Base-by-base conservation (phyloP, 2,329 filamentous ascomycete genomes). In the Pseudocercospora macadamiae region DNA sequence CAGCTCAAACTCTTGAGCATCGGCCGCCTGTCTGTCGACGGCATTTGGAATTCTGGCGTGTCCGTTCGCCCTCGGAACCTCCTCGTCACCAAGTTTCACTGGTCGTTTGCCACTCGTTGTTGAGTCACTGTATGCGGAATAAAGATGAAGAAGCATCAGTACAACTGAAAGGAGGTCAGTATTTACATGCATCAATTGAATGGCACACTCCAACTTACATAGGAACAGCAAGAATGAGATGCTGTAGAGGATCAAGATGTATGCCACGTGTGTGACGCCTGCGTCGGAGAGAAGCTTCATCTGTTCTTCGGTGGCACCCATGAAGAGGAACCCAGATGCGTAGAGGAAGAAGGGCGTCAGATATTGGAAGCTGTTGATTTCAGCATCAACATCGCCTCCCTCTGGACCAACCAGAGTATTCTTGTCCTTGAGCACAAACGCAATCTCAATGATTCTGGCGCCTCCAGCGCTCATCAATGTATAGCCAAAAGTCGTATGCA, bases 271-370 rank as follows among this genome's bases (percentile, higher is more conserved):
- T 23, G 92, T 92, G 69, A 97, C 87, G 59, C 87, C 83, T 0
- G 90, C 89, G 36, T 85, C 80, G 37, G 85, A 82, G 4, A 97
- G 80, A 1, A 97, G 80, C 19, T 81, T 71, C 90, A 97, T 96
- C 76, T 97, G 95, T 77, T 99, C 93, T 74, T 97, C 95, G 0
- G 92, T 97, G 14, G 95, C 93, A 28, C 91, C 90, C 92, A 97
- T 96, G 79, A 99, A 99, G 37, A 99, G 82, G 77, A 97, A 96
- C 1, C 95, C 95, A 3, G 93, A 89, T 4, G 93, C 92, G 70
- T 90, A 96, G 25, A 99, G 84, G 37, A 97, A 83, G 68, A 74
- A 75, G 5, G 68, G 66, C 8, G 73, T 66, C 36, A 75, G 55
- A 44, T 71, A 74, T 61, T 75, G 73, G 64, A 72, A 75, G 64